These are phyloP conservation scores for Coniosporium uncinatum DNA, from an alignment of 2,329 filamentous ascomycete species.

Conservation along the genomic window DNA sequence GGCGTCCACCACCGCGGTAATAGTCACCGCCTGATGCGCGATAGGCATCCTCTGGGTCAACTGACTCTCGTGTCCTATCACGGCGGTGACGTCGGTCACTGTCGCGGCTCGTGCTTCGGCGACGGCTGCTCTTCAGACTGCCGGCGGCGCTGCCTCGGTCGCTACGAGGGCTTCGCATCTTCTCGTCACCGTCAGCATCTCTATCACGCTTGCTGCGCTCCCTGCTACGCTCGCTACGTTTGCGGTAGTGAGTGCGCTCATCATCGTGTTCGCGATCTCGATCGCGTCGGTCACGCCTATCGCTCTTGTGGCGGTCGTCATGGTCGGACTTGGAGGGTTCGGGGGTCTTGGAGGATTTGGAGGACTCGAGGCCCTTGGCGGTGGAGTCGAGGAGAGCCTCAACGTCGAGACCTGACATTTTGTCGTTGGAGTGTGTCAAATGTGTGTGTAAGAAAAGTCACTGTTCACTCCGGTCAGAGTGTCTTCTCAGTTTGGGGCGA, in stretches of 20 bases:
- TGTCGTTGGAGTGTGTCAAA: conserved; percentile 14
- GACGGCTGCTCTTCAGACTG: background rate
- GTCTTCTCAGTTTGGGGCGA: too few species aligned
- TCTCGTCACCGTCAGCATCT: background rate
- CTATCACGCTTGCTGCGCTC: conserved; percentile 38
- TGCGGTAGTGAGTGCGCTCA: conserved; percentile 48
- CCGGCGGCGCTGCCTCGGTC: background rate
- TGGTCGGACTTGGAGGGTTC: conserved; percentile 33
- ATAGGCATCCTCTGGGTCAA: background rate
- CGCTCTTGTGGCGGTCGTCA: conserved; percentile 46
- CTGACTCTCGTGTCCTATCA: conserved; percentile 37
- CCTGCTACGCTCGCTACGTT: too few species aligned
- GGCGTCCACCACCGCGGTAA: conserved; percentile 59
- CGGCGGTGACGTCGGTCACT: background rate
- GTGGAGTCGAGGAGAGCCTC: conserved; percentile 82
- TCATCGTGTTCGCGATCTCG: conserved; percentile 47
- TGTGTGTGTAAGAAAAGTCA: background rate
- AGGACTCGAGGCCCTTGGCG: too few species aligned
- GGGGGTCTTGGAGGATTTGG: conserved; percentile 29
- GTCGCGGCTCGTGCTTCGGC: background rate
- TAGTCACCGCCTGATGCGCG: conserved; percentile 70
- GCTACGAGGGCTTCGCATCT: too few species aligned
- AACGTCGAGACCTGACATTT: conserved; percentile 68
- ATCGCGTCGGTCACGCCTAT: conserved; percentile 44
- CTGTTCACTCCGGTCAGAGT: too few species aligned